Percentiles rank a stretch among this genome's conserved stretches.
Evolutionary conservation across 192 early-diverging fungal species (phyloP).

Genomic region (Coemansia nantahalensis): DNA sequence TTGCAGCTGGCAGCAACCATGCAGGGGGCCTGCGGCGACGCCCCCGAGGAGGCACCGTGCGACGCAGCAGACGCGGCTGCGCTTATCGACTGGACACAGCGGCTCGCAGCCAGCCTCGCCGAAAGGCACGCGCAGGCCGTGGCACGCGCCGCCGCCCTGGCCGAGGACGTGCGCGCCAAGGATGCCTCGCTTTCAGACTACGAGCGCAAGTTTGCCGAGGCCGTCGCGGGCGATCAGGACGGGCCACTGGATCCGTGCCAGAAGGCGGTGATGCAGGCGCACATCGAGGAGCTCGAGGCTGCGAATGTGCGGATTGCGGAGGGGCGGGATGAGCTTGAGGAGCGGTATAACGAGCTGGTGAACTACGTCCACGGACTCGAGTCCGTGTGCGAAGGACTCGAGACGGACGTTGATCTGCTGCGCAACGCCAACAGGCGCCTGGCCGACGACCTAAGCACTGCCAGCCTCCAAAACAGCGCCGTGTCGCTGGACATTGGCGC

Average conservation of each 20-base stretch:
- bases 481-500: constrained; percentile 45
- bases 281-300: constrained; percentile 57
- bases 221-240: too few species aligned
- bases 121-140: not conserved
- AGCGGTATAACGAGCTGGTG: constrained; percentile 21
- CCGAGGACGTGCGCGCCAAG: constrained; percentile 3
- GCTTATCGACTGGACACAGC: not conserved
- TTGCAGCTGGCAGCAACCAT: not conserved
- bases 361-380: constrained; percentile 62
- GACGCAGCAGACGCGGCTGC: not conserved
- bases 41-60: not conserved
- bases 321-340: constrained; percentile 41
- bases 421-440: constrained; percentile 57
- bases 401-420: constrained; percentile 74
- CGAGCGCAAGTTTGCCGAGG: not conserved
- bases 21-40: not conserved
- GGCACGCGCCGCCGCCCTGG: not conserved
- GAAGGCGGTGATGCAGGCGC: constrained; percentile 39
- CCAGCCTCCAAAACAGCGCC: constrained; percentile 51
- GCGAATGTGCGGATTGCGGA: constrained; percentile 59
- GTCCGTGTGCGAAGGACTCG: constrained; percentile 67
- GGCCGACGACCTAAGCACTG: constrained; percentile 41
- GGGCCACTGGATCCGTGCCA: not conserved
- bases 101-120: not conserved
- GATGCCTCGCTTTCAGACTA: constrained; percentile 7